Evolutionary conservation across 2,329 filamentous ascomycete species (phyloP).

Genomic region (Monosporascus sp.): DNA sequence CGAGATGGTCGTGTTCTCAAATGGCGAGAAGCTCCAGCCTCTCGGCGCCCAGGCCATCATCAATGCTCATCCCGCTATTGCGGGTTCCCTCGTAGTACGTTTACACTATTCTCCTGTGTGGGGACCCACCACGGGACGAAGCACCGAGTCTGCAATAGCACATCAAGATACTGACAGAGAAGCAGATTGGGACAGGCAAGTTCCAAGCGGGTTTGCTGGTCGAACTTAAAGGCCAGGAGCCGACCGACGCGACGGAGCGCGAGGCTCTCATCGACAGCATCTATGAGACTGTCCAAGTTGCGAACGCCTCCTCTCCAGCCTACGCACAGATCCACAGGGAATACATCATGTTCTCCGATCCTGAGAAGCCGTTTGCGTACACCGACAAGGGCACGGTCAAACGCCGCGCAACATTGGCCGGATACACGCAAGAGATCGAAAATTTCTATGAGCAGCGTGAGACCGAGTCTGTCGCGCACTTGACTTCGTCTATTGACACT

Average conservation of each 20-base stretch:
- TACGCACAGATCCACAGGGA: constrained; percentile 37
- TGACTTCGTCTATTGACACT: constrained; percentile 12
- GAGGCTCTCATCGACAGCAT: constrained; percentile 32
- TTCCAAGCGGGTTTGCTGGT: constrained; percentile 22
- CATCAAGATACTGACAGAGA: neutral
- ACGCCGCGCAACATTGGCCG: constrained; percentile 30
- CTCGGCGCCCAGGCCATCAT: constrained; percentile 24
- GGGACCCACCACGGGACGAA: neutral
- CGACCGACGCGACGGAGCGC: neutral
- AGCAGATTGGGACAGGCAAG: constrained; percentile 18
- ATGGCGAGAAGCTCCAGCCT: constrained; percentile 27
- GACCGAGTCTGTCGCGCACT: constrained; percentile 5
- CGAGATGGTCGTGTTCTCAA: constrained; percentile 25
- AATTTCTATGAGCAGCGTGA: constrained; percentile 31
- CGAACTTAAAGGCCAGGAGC: constrained; percentile 17
- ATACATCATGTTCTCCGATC: constrained; percentile 35
- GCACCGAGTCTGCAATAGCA: neutral
- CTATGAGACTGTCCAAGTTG: constrained; percentile 37
- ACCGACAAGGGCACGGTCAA: constrained; percentile 42
- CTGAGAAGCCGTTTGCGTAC: constrained; percentile 35
- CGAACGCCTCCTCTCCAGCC: constrained; percentile 33
- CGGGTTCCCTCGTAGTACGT: constrained; percentile 19
- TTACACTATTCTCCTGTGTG: neutral
- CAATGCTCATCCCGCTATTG: constrained; percentile 13
- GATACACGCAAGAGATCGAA: constrained; percentile 42